phyloP scores from a whole-genome alignment of 371 early-diverging fungal species.

The Umbelopsis sp. region DNA sequence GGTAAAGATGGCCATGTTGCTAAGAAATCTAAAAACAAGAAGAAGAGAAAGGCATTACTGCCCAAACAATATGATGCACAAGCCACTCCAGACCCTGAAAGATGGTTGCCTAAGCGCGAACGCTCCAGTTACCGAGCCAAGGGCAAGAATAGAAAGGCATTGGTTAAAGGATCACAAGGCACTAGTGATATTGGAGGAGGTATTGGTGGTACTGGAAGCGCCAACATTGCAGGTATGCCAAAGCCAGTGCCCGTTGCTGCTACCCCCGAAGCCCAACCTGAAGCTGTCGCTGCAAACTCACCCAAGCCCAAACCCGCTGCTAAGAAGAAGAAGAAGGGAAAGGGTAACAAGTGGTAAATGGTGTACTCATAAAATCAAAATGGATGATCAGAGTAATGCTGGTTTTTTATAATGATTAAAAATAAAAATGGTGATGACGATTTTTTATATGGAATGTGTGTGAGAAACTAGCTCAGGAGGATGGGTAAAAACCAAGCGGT shows the following conservation, averaged over 20 bases:
- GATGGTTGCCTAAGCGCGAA: conserved; percentile 77
- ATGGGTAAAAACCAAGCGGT: too few species aligned
- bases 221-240: conserved; percentile 60
- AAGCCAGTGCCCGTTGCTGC: neutral
- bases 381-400: neutral
- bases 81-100: conserved; percentile 70
- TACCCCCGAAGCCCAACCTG: neutral
- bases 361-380: too few species aligned
- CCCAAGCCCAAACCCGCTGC: conserved; percentile 21
- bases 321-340: conserved; percentile 30
- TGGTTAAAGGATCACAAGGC: conserved; percentile 64
- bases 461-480: neutral
- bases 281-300: neutral
- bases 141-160: conserved; percentile 62
- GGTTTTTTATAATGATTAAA: neutral
- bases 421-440: neutral
- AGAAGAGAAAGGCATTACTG: conserved; percentile 64
- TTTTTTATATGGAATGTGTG: neutral
- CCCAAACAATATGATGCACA: conserved; percentile 63
- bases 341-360: conserved; percentile 24
- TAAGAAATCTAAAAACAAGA: conserved; percentile 52
- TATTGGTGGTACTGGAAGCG: conserved; percentile 73
- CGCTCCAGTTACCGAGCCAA: conserved; percentile 61
- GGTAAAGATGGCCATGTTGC: conserved; percentile 24
- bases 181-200: conserved; percentile 66